Evolutionary conservation across 2,329 filamentous ascomycete genomes (phyloP), one percentile per base, ranked within the genome.

Genomic region (Microthyrium microscopicum): DNA sequence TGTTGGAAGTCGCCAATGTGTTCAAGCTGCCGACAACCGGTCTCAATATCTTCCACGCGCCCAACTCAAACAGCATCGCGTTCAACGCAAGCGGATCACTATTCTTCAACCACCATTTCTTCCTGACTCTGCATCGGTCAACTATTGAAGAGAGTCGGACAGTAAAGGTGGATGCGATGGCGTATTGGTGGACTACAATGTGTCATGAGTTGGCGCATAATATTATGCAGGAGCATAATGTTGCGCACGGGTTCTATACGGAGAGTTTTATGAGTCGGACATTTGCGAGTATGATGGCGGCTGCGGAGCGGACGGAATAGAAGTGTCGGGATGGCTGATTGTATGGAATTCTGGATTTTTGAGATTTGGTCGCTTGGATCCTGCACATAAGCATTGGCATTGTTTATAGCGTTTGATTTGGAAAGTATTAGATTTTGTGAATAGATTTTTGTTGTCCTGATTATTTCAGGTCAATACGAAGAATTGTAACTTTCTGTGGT

Each of bases 161-260:
- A 34, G 68, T 60, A 12, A 72, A 62, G 49, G 63, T 70, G 4
- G 78, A 89, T 39, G 81, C 81, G 3, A 61, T 73, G 37, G 70
- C 77, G 1, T 92, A 85, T 63, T 95, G 87, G 87, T 94, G 79
- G 71, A 79, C 93, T 41, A 84, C 89, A n/a, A 54, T 94, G 40
- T 91, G 84, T 40, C 89, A 98, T 52, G 91, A 98, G 58, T 58
- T 98, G 53, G 85, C 89, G 37, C 89, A 98, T 57, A 98, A 98
- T 51, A 58, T 98, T 35, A 82, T 93, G 6, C 57, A 60, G 24
- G 67, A 73, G 41, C 87, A 95, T 53, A 77, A 77, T 47, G 64
- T 78, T 12, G 69, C 78, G 34, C 83, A 92, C 54, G 80, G 75
- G 46, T 92, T 76, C 50, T 92, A 89, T 49, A 87, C 77, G 58